phyloP scores from a whole-genome alignment of 306 rosid species.

The Senna siamea region DNA sequence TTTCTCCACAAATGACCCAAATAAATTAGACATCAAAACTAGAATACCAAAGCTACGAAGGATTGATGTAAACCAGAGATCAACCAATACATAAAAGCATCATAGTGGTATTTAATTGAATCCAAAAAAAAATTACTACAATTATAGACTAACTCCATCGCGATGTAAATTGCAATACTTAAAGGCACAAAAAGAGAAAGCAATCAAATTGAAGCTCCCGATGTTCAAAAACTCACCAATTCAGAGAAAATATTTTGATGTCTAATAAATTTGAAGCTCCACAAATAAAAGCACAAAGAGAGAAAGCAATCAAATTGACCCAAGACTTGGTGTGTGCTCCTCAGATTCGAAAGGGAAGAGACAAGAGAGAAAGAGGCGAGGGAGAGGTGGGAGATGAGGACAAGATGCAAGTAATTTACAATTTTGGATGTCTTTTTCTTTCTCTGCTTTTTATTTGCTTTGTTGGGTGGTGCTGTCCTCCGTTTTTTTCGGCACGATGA shows the following conservation, averaged over 20 bases:
- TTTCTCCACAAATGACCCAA: not conserved
- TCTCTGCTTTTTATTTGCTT: constrained; percentile 19
- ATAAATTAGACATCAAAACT: not conserved
- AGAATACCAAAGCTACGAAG: not conserved
- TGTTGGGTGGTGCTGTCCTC: constrained; percentile 27
- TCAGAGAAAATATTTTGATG: no score
- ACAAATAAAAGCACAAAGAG: no score
- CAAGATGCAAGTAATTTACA: constrained; percentile 36
- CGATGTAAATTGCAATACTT: not conserved
- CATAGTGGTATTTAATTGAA: not conserved
- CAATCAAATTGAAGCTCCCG: not conserved
- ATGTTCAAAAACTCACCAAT: constrained; percentile 30
- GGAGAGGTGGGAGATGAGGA: constrained; percentile 19
- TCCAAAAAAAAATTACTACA: not conserved
- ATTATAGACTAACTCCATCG: not conserved
- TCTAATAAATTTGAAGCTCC: no score
- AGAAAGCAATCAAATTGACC: no score
- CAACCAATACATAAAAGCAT: not conserved
- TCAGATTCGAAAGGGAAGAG: constrained; percentile 21
- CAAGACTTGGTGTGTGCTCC: constrained; percentile 4
- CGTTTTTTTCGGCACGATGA: no score
- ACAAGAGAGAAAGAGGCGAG: not conserved
- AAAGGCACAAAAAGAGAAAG: not conserved
- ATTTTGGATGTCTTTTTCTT: constrained; percentile 3
- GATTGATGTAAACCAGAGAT: not conserved